Evolutionary conservation across 805 yeast species (phyloP).

Genomic region (Candida dajiaensis): DNA sequence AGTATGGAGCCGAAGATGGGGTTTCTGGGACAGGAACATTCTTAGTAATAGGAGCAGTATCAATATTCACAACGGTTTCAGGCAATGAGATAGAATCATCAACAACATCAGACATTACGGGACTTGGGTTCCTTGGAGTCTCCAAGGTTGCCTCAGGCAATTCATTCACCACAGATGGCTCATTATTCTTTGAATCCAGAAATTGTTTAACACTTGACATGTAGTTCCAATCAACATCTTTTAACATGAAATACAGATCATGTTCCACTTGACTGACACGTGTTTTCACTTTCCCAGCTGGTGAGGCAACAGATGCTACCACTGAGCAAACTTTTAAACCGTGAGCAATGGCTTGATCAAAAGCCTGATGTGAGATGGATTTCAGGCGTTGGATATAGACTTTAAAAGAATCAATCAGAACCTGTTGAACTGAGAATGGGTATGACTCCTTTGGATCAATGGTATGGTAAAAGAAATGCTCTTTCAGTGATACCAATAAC

Average conservation of each 20-base stretch:
- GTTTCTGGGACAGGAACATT: neutral
- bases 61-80: neutral
- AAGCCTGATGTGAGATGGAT: neutral
- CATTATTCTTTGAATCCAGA: neutral
- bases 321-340: neutral
- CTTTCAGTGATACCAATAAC: neutral
- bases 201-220: neutral
- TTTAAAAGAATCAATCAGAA: neutral
- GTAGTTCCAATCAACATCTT: neutral
- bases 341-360: neutral
- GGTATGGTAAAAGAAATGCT: slow-evolving; percentile 6
- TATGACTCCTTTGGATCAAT: slow-evolving; percentile 6
- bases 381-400: neutral
- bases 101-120: neutral
- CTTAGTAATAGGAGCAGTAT: too few relatives aligned
- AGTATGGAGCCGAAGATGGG: neutral
- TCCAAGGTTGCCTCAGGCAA: neutral
- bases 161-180: neutral
- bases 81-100: neutral
- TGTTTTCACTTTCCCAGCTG: neutral
- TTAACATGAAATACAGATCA: neutral
- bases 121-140: neutral
- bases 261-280: neutral
- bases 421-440: neutral
- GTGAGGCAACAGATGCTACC: neutral